phyloP scores from a whole-genome alignment of 2,329 filamentous ascomycete species.

The Clarireedia paspali region DNA sequence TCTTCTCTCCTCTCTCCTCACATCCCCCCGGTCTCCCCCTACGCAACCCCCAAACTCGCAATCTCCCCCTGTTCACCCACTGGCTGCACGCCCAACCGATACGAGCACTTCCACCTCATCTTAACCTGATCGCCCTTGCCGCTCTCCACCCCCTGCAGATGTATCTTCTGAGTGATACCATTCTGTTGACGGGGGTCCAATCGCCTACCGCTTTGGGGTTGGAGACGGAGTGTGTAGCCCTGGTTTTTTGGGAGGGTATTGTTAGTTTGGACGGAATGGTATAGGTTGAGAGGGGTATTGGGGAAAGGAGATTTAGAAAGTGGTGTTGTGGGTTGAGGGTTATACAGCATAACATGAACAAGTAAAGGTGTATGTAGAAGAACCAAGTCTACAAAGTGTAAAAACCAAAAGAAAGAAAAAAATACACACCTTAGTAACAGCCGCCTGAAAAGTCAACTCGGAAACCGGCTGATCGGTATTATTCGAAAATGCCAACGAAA shows the following conservation, averaged over 20 bases:
- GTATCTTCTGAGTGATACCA: constrained; percentile 76
- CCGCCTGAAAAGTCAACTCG: constrained; percentile 83
- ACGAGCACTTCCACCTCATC: constrained; percentile 82
- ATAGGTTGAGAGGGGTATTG: neutral
- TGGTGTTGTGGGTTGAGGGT: neutral
- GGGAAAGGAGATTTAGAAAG: neutral
- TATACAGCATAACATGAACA: neutral
- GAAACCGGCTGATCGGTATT: constrained; percentile 61
- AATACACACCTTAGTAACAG: constrained; percentile 74
- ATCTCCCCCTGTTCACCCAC: constrained; percentile 83
- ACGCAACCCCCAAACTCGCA: constrained; percentile 52
- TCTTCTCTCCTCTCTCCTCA: neutral
- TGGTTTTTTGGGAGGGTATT: constrained; percentile 31
- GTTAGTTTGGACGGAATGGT: constrained; percentile 7
- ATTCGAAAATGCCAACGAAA: constrained; percentile 80
- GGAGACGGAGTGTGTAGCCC: constrained; percentile 74
- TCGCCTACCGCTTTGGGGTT: constrained; percentile 75
- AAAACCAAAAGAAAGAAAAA: neutral
- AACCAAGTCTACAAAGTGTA: neutral
- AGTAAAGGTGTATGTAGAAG: neutral
- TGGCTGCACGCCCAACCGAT: constrained; percentile 58
- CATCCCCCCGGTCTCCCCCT: neutral
- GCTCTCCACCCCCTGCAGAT: constrained; percentile 65
- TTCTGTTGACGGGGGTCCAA: constrained; percentile 61
- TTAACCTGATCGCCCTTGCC: constrained; percentile 71